Conservation (phyloP, 768 basidiomycete genomes). For the Boletus rufocinnamomeus region DNA sequence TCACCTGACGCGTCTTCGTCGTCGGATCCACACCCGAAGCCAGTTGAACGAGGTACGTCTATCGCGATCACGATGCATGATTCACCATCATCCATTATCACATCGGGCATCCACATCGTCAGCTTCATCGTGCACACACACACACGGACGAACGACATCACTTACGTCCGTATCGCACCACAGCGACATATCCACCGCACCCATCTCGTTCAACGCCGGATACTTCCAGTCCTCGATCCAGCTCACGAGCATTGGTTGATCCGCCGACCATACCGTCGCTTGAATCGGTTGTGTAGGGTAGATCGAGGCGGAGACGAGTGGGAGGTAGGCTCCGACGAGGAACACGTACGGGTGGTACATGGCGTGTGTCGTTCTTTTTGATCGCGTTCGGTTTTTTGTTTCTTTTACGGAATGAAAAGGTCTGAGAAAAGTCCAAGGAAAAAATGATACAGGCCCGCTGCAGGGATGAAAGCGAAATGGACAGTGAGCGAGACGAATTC, state of each 20-base stretch:
- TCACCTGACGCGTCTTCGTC: constrained; percentile 24
- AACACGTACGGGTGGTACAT: constrained; percentile 11
- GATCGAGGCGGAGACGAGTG: constrained; percentile 37
- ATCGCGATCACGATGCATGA: constrained; percentile 8
- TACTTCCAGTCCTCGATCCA: constrained; percentile 52
- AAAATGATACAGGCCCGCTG: constrained; percentile 34
- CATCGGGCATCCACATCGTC: constrained; percentile 1
- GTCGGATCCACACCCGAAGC: constrained; percentile 45
- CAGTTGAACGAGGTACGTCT: constrained; percentile 45
- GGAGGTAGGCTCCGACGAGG: constrained; percentile 9
- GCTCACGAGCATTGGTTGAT: constrained; percentile 41
- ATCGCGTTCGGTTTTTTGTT: background rate
- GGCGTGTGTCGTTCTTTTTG: constrained; percentile 1
- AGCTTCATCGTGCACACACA: background rate
- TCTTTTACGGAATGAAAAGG: background rate
- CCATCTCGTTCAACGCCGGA: constrained; percentile 47
- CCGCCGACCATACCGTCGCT: constrained; percentile 46
- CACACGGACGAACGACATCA: background rate
- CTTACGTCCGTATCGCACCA: constrained; percentile 45
- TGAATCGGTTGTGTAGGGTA: constrained; percentile 54
- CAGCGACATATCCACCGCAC: constrained; percentile 47
- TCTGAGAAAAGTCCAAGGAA: background rate
- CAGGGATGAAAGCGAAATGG: constrained; percentile 6
- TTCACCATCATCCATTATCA: background rate
- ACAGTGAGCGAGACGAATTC: constrained; percentile 3